A percentile compares a stretch with the other conserved stretches of the same genome.
Conservation (phyloP, 306 rosid species). For the Glycine latifolia region DNA sequence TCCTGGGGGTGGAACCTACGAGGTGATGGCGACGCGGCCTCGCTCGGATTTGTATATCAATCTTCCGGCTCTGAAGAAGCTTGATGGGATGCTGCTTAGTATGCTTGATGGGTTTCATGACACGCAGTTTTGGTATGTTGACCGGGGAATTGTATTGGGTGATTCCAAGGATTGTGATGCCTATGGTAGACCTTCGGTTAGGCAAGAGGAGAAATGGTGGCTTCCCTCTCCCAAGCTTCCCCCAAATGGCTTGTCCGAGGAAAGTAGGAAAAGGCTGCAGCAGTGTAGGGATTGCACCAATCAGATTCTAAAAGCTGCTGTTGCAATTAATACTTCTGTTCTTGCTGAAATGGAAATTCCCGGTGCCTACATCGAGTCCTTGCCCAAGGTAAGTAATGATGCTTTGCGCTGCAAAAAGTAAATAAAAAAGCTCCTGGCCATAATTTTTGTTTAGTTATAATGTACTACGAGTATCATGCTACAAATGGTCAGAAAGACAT, state of each 20-base stretch:
- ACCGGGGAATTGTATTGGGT: constrained; percentile 68
- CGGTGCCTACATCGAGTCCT: constrained; percentile 64
- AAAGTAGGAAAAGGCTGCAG: constrained; percentile 85
- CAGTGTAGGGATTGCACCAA: constrained; percentile 90
- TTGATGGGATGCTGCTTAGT: constrained; percentile 79
- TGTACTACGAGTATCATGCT: background rate
- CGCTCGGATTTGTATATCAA: constrained; percentile 84
- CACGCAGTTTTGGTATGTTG: constrained; percentile 81
- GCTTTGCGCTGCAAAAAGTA: background rate
- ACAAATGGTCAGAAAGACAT: background rate
- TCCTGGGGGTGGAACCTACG: constrained; percentile 91
- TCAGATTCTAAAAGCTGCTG: constrained; percentile 90
- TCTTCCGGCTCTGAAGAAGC: constrained; percentile 90
- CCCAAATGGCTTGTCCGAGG: constrained; percentile 72
- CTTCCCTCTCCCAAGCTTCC: constrained; percentile 93
- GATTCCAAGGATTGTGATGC: constrained; percentile 71
- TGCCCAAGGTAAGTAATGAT: constrained; percentile 73
- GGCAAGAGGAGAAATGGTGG: constrained; percentile 99
- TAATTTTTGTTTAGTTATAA: background rate
- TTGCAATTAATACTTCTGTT: constrained; percentile 87
- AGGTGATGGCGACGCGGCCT: constrained; percentile 82
- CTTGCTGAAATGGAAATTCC: constrained; percentile 97
- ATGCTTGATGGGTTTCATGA: constrained; percentile 88
- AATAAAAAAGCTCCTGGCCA: background rate
- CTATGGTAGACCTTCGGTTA: constrained; percentile 79